Percentiles rank a stretch among this genome's conserved stretches.
Conservation (phyloP, 2,329 filamentous ascomycete species). For the Paramyrothecium sp. region DNA sequence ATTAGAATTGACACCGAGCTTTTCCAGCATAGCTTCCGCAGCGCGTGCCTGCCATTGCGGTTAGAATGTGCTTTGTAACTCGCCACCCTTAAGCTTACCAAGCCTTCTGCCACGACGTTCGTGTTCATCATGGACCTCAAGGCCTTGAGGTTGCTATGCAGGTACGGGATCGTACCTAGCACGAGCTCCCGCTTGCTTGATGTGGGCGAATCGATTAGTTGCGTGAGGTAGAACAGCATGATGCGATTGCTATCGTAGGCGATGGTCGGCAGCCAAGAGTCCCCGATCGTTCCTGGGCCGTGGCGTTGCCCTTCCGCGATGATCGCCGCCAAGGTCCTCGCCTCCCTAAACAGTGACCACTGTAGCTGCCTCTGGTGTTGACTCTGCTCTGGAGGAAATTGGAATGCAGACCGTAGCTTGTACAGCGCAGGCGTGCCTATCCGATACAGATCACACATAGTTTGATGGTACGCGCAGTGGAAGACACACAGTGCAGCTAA, state of each 20-base stretch:
- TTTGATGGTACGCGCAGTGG: slow-evolving; percentile 13
- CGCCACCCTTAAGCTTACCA: slow-evolving; percentile 2
- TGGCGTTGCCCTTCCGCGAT: slow-evolving; percentile 11
- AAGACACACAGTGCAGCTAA: slow-evolving; percentile 12
- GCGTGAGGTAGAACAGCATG: slow-evolving; percentile 13
- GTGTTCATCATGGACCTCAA: slow-evolving; percentile 10
- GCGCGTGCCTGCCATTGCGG: slow-evolving; percentile 3
- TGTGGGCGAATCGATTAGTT: slow-evolving; percentile 1
- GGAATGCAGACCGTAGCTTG: slow-evolving; percentile 11
- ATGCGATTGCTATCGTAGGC: slow-evolving; percentile 11
- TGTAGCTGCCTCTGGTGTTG: neutral
- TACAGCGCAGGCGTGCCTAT: slow-evolving; percentile 11
- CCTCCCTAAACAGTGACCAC: neutral
- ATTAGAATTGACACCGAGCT: slow-evolving; percentile 6
- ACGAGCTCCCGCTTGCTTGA: slow-evolving; percentile 8
- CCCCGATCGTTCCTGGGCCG: slow-evolving; percentile 8
- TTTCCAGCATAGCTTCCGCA: slow-evolving; percentile 11
- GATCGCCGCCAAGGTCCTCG: slow-evolving; percentile 10
- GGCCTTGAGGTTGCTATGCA: slow-evolving; percentile 12
- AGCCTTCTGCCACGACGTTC: slow-evolving; percentile 10
- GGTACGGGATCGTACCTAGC: slow-evolving; percentile 8
- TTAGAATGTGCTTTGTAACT: neutral
- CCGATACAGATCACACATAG: slow-evolving; percentile 13
- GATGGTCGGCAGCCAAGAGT: slow-evolving; percentile 13
- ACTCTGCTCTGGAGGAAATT: slow-evolving; percentile 6